These are phyloP conservation scores for Porcisia hertigi DNA, from an alignment of 208 protist species.

Conservation along the genomic window DNA sequence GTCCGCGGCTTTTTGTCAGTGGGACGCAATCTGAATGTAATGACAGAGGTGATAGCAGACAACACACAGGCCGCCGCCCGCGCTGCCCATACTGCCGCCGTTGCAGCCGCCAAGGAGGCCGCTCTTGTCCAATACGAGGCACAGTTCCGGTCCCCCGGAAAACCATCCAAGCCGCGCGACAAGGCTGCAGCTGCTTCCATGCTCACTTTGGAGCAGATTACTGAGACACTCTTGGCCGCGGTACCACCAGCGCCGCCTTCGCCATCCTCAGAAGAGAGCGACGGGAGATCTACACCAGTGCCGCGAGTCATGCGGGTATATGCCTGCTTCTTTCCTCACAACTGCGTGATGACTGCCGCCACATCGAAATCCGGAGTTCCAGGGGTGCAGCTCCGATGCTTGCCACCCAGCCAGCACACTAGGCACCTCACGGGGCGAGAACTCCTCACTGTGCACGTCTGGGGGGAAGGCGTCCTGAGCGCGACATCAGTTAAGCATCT, in stretches of 20 bases:
- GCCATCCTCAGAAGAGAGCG: not conserved
- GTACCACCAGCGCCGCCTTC: constrained; percentile 37
- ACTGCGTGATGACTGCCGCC: constrained; percentile 16
- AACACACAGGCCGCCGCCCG: constrained; percentile 55
- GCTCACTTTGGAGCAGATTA: constrained; percentile 60
- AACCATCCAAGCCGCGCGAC: constrained; percentile 25
- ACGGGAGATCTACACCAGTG: not conserved
- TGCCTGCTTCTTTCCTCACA: constrained; percentile 12
- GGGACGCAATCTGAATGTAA: constrained; percentile 34
- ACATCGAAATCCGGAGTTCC: constrained; percentile 7
- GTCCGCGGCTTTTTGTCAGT: constrained; percentile 49
- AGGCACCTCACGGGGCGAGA: not conserved
- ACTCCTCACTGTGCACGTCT: constrained; percentile 44
- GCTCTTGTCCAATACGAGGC: constrained; percentile 67
- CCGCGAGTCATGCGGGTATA: constrained; percentile 24
- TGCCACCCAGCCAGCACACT: constrained; percentile 9
- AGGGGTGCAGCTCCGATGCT: constrained; percentile 13
- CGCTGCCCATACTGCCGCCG: constrained; percentile 38
- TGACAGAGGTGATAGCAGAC: constrained; percentile 66
- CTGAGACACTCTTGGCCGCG: constrained; percentile 41
- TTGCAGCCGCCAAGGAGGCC: constrained; percentile 47
- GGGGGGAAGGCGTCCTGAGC: constrained; percentile 29
- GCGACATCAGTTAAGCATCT: constrained; percentile 26
- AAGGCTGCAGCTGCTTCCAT: constrained; percentile 32
- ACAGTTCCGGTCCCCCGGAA: constrained; percentile 26